Base-by-base conservation (phyloP, 2,329 filamentous ascomycete species). In the Xylariaceae sp. region DNA sequence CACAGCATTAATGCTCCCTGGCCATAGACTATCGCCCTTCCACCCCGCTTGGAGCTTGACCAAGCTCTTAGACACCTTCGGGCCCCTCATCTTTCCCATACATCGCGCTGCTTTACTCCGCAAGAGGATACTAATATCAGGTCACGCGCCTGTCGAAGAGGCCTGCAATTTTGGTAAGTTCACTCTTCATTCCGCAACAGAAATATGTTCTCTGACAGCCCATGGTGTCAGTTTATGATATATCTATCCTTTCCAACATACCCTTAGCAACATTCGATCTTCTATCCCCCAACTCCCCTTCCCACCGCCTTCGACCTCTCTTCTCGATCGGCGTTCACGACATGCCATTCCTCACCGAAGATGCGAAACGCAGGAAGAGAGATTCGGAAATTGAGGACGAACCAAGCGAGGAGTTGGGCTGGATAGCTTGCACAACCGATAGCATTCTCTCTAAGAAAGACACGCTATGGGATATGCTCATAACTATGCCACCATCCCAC, bases 361-460 rank as follows among this genome's bases (percentile, higher is more conserved):
- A 86, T 52, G 74, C 75, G n/a, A 69, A 74, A 20, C 68, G 70
- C 2, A 42, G 38, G 67, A 69, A 60, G 64, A 59, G 52, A 61
- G 45, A 49, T 33, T 37, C 50, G 5, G 17, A 62, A n/a, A 50
- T 55, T 6, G 60, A 65, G 25, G 60, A 57, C 34, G 64, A 68
- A 35, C 75, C 73, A 20, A 74, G 80, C 34, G 63, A 68, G 20
- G 75, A 75, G 23, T 69, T 76, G 12, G 87, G 90, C 32, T 98
- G 91, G 90, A 84, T 95, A 48, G 93, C 92, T 11, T 96, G 91
- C 66, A 96, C 92, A 3, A 97, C 92, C 2, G 93, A 98, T 68
- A 92, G 87, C 60, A 93, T 98, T 47, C 76, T 98, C 12, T 83
- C 82, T 37, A 86, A 88, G 66, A 97, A 97, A 69, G 80, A 83